Conservation (phyloP, 345 rosid genomes). For the Noccaea bulbosa region DNA sequence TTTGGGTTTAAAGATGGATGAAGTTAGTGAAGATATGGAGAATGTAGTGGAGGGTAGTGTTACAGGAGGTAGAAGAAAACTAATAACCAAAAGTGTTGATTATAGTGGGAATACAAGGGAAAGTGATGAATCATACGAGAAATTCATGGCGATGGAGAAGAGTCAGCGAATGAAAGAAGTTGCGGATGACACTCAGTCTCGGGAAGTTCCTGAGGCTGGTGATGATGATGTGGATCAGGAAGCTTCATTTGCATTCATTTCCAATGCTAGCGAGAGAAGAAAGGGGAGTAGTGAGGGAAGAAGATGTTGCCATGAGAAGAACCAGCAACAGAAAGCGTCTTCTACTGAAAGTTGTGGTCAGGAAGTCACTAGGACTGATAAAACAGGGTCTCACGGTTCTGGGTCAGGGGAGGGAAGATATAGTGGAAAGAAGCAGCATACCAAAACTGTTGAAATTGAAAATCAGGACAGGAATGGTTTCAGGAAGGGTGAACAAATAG, state of each 20-base stretch:
- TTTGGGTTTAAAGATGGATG: constrained; percentile 3
- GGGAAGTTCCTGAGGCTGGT: not conserved
- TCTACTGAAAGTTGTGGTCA: constrained; percentile 1
- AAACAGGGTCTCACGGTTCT: constrained; percentile 1
- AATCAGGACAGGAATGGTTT: not conserved
- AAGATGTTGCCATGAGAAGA: constrained; percentile 20
- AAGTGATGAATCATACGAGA: constrained; percentile 13
- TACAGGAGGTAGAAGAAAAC: not conserved
- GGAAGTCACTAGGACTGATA: constrained; percentile 6
- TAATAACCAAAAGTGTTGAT: not conserved
- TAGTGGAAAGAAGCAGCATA: constrained; percentile 7
- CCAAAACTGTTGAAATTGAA: constrained; percentile 5
- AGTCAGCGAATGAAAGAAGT: constrained; percentile 21
- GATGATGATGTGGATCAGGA: not conserved
- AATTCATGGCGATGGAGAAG: constrained; percentile 21
- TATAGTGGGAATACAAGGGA: constrained; percentile 3
- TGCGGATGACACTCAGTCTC: constrained; percentile 12
- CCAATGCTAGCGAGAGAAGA: not conserved
- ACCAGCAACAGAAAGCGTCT: constrained; percentile 16
- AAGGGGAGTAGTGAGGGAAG: constrained; percentile 7
- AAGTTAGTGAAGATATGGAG: not conserved
- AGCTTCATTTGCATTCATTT: not conserved
- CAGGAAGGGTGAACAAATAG: constrained; percentile 14
- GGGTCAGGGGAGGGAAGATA: not conserved
- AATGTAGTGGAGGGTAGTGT: constrained; percentile 25